Conservation (phyloP, 225 moss, liverwort and hornwort species). For the Polytrichum formosum region DNA sequence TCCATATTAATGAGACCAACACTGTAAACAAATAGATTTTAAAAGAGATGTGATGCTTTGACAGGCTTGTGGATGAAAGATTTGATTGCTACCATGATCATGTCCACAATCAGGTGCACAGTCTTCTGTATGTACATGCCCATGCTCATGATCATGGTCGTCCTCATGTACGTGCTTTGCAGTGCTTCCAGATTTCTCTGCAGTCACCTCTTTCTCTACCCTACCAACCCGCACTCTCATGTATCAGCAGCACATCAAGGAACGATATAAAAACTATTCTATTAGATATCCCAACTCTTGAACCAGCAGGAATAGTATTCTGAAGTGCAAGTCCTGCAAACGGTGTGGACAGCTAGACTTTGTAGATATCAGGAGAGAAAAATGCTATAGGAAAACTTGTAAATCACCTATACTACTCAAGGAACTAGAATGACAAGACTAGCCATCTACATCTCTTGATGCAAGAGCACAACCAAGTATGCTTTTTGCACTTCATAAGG, state of each 20-base stretch:
- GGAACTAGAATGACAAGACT: no score
- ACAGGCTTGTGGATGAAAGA: conserved; percentile 29
- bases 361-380: no score
- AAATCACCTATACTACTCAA: no score
- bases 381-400: no score
- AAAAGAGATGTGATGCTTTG: conserved; percentile 4
- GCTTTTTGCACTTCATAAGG: no score
- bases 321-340: no score
- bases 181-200: conserved; percentile 30
- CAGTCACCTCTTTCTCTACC: conserved; percentile 69
- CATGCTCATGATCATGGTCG: conserved; percentile 45
- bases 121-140: conserved; percentile 41
- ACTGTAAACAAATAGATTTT: no score
- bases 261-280: neutral
- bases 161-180: conserved; percentile 52
- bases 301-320: no score
- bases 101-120: conserved; percentile 53
- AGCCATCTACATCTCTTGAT: neutral
- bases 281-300: no score
- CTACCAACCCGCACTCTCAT: conserved; percentile 23
- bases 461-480: neutral
- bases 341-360: no score
- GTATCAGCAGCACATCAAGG: neutral
- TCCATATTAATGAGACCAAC: no score
- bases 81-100: conserved; percentile 25